phyloP scores from a whole-genome alignment of 2,329 filamentous ascomycete species.

The Hirsutella thompsonii region DNA sequence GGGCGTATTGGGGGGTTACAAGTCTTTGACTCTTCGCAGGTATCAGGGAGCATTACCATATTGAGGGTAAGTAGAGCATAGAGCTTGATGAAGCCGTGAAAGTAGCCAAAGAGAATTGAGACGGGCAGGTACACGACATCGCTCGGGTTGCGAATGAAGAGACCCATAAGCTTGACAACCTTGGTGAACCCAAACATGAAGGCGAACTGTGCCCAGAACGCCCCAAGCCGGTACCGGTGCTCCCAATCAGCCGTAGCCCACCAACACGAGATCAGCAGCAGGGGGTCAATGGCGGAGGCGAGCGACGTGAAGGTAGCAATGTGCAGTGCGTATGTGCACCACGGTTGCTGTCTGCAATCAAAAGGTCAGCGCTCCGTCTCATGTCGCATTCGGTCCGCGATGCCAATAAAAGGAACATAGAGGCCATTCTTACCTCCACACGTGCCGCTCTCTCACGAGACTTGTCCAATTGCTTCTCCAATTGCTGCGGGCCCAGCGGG shows the following conservation, averaged over 20 bases:
- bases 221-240: constrained; percentile 33
- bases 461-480: constrained; percentile 96
- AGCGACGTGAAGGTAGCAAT: constrained; percentile 86
- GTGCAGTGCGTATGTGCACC: constrained; percentile 89
- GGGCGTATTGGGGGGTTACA: too few species aligned
- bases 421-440: constrained; percentile 54
- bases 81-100: constrained; percentile 85
- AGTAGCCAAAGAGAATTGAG: constrained; percentile 85
- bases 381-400: too few species aligned
- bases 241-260: constrained; percentile 54
- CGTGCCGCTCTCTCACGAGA: constrained; percentile 67
- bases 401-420: too few species aligned
- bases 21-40: too few species aligned
- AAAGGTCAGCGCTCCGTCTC: neutral
- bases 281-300: constrained; percentile 64
- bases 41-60: constrained; percentile 58
- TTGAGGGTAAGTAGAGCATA: constrained; percentile 74
- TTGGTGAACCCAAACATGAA: constrained; percentile 81
- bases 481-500: constrained; percentile 92
- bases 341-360: constrained; percentile 62
- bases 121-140: constrained; percentile 71
- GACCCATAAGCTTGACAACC: constrained; percentile 76
- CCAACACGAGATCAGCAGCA: constrained; percentile 57
- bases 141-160: constrained; percentile 72
- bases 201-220: constrained; percentile 48